These are phyloP conservation scores for Diaporthe aspalathi DNA, from an alignment of 2,329 filamentous ascomycete species.

Conservation along the genomic window DNA sequence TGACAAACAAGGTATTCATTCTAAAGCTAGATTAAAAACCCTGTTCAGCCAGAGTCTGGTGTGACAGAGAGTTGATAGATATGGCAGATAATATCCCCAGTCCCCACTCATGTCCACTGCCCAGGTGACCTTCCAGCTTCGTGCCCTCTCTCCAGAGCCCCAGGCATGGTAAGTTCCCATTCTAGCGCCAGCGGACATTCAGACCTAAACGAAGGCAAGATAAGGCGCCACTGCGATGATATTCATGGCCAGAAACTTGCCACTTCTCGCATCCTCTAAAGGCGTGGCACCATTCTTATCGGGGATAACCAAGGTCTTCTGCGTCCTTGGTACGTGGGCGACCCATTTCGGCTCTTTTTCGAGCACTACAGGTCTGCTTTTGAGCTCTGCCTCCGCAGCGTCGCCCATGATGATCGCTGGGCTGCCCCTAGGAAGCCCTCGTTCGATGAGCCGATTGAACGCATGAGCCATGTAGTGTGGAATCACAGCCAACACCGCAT, in stretches of 20 bases:
- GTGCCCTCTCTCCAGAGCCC: too few species aligned
- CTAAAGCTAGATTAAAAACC: too few species aligned
- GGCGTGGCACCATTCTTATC: not conserved
- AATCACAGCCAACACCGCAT: constrained; percentile 7
- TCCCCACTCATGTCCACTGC: too few species aligned
- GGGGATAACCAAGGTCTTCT: constrained; percentile 7
- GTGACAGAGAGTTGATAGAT: too few species aligned
- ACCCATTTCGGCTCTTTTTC: constrained; percentile 12
- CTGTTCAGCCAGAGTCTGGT: too few species aligned
- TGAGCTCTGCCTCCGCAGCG: not conserved
- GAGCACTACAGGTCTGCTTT: not conserved
- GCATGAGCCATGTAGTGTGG: constrained; percentile 8
- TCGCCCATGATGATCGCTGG: constrained; percentile 5
- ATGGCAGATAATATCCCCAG: too few species aligned
- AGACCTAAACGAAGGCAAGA: not conserved
- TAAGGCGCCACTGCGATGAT: constrained; percentile 15
- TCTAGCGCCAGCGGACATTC: not conserved
- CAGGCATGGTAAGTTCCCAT: too few species aligned
- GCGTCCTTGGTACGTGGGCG: not conserved
- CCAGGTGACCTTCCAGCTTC: too few species aligned
- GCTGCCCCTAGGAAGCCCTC: constrained; percentile 8
- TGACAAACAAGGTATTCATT: too few species aligned
- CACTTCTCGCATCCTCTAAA: not conserved
- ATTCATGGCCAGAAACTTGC: not conserved
- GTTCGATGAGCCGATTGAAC: constrained; percentile 11